Base-by-base conservation (phyloP, 2,329 filamentous ascomycete genomes). In the Penicillium janthinellum region DNA sequence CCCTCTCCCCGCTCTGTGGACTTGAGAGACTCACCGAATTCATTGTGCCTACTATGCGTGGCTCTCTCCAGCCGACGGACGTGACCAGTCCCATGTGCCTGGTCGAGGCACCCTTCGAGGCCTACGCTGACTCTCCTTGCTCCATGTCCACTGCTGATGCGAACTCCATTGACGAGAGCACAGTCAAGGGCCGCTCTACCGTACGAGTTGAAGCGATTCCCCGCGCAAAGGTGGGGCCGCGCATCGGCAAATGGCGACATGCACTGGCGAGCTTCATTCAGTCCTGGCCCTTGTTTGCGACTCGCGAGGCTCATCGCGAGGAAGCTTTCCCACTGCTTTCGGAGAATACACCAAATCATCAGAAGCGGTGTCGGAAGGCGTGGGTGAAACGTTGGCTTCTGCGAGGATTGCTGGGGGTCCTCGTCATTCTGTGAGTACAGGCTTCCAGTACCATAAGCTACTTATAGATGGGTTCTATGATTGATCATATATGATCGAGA, bases 361-460 rank as follows among this genome's bases (percentile, higher is more conserved):
- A 49, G 31, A 64, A 57, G 53, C 63, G 63, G 58, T 61, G 62
- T 34, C 54, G 56, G 56, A 61, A 59, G 35, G 59, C 60, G 22
- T 63, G 57, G 8, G 58, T 65, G 15, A 57, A 57, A 35, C 62
- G 63, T 45, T 67, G 68, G 41, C 56, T 70, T 6, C 14, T 67
- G 28, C 63, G 64, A 47, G 59, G 57, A 7, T 15, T 71, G 11
- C 31, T 70, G 12, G 58, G 62, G 0, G 63, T 74, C 41, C 70
- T 76, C 55, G 54, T 74, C 55, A 75, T 76, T 73, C 64, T 75
- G 73, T 75, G 59, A 67, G 73, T 67, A 45, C 28, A 7, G 14
- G 15, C 1, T 0, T 14, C 10, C 38, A 20, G 37, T 20, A 37
- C 17, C 4, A 17, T 4, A 7, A 14, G 4, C 37, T 3, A 34